phyloP scores from a whole-genome alignment of 495 filamentous ascomycete genomes.

The Xylaria scruposa region DNA sequence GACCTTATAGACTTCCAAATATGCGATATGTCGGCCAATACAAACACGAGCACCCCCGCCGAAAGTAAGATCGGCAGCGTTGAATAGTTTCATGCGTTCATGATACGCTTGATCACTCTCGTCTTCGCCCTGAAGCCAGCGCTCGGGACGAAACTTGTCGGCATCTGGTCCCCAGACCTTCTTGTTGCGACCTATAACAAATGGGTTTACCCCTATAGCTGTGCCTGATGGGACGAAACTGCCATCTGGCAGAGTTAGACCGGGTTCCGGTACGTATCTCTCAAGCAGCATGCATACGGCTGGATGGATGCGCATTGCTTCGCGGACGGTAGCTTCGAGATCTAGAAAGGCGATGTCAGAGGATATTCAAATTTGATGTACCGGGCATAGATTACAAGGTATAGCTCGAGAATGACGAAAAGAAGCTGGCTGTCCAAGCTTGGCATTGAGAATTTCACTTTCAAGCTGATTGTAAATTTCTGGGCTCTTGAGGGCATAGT shows the following conservation, averaged over 20 bases:
- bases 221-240: slow-evolving; percentile 43
- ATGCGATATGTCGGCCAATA: slow-evolving; percentile 49
- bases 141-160: slow-evolving; percentile 2
- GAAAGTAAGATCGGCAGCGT: slow-evolving; percentile 46
- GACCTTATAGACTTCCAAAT: slow-evolving; percentile 54
- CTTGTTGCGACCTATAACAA: slow-evolving; percentile 45
- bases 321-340: slow-evolving; percentile 62
- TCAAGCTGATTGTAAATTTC: neutral
- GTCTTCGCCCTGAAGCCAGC: neutral
- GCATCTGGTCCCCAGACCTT: slow-evolving; percentile 51
- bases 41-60: slow-evolving; percentile 49
- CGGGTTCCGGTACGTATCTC: slow-evolving; percentile 52
- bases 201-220: slow-evolving; percentile 51
- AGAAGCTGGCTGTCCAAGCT: neutral
- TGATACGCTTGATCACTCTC: slow-evolving; percentile 37
- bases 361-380: neutral
- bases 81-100: slow-evolving; percentile 39
- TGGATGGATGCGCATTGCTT: slow-evolving; percentile 59
- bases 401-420: neutral
- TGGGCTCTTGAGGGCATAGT: neutral
- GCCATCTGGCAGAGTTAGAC: slow-evolving; percentile 46
- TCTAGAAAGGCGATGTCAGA: slow-evolving; percentile 29
- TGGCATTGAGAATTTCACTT: neutral
- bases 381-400: neutral
- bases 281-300: slow-evolving; percentile 53